These are phyloP conservation scores for Penicillium fimorum DNA, from an alignment of 495 filamentous ascomycete genomes.

Conservation along the genomic window DNA sequence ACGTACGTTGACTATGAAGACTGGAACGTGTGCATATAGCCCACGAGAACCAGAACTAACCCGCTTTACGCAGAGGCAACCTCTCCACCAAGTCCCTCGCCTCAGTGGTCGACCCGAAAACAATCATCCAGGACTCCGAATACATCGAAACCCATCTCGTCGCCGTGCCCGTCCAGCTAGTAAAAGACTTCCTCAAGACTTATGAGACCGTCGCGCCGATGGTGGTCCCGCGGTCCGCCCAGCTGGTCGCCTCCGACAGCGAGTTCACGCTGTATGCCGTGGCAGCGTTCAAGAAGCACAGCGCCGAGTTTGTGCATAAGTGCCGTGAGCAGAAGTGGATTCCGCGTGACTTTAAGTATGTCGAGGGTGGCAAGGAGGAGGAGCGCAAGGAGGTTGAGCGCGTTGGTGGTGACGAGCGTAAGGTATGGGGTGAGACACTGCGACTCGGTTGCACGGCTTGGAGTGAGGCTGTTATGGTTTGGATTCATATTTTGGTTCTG, in stretches of 20 bases:
- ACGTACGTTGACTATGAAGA: constrained; percentile 52
- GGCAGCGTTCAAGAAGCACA: constrained; percentile 88
- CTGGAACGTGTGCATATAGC: constrained; percentile 2
- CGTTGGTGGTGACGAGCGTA: constrained; percentile 75
- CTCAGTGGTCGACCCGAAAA: constrained; percentile 74
- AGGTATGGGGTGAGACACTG: constrained; percentile 88
- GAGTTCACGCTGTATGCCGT: constrained; percentile 89
- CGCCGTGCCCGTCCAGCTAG: constrained; percentile 71
- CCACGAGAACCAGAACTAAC: constrained; percentile 17
- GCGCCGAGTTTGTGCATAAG: constrained; percentile 81
- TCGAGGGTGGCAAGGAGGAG: constrained; percentile 82
- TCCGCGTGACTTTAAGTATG: constrained; percentile 89
- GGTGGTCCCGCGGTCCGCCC: constrained; percentile 86
- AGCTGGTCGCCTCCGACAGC: constrained; percentile 72
- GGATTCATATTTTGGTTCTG: constrained; percentile 86
- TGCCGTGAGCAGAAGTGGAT: constrained; percentile 90
- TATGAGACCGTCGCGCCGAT: constrained; percentile 85
- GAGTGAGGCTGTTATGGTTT: constrained; percentile 92
- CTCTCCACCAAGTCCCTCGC: constrained; percentile 89
- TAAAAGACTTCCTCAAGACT: constrained; percentile 81
- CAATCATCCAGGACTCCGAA: constrained; percentile 85
- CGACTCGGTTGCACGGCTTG: constrained; percentile 81
- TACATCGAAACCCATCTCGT: constrained; percentile 95
- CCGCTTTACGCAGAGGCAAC: constrained; percentile 69
- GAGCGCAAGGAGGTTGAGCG: constrained; percentile 81